Base-by-base conservation (phyloP, 768 basidiomycete species). In the Tremella mesenterica region DNA sequence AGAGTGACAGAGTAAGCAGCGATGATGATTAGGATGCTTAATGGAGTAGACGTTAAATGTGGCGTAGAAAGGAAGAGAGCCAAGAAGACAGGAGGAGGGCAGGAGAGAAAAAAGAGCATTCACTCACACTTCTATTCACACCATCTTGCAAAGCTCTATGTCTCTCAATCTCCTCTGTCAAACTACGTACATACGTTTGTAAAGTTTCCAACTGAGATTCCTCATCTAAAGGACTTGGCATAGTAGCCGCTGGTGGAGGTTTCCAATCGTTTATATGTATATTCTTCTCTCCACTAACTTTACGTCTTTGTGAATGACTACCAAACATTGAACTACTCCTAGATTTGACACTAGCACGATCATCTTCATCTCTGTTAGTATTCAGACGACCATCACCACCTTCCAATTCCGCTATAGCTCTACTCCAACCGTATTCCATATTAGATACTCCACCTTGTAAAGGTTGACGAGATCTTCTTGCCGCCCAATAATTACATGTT, bases 401-500 rank as follows among this genome's bases (percentile, higher is more conserved):
- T 14, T n/a, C 50, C 48, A 14, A 20, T 25, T 1, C 33, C 27
- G 50, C 53, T 21, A 77, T 62, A 7, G 89, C 79, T 18, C 88
- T 80, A 71, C 83, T 92, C 95, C 95, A 99, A 8, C 95, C 95
- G 68, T 97, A 95, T 73, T 99, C 95, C 87, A 97, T 93, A 75
- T 97, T 99, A 45, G 89, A 91, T 7, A 99, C 92, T 21, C 95
- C 95, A 4, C 95, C 95, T 1, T 86, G 80, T 2, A 99, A 79
- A 1, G 95, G 95, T 69, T 96, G 92, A 64, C 93, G 91, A 73
- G 88, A 90, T 52, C 83, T 87, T 41, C 95, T 79, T 1, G 93
- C 95, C 0, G 95, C 88, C 95, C 95, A 97, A 71, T 99, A 99
- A 76, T 97, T 99, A 80, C 93, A 96, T 0, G 95, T 95, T 34